phyloP scores from a whole-genome alignment of 495 filamentous ascomycete species.

The Penicillium manginii region DNA sequence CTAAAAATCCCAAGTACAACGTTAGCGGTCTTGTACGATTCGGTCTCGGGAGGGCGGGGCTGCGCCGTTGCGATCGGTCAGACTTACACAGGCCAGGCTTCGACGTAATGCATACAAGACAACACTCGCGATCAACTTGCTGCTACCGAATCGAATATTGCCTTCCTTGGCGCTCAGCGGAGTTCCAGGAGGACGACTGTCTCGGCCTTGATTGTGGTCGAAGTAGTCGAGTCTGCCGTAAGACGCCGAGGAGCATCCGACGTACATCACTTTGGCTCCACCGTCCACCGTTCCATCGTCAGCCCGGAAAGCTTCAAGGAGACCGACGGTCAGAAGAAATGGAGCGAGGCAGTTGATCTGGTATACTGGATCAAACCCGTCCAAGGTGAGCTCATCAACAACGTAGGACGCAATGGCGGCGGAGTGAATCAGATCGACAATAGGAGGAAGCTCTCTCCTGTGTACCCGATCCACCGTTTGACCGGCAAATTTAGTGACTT shows the following conservation, averaged over 20 bases:
- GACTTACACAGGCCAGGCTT: conserved; percentile 42
- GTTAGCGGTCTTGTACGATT: background rate
- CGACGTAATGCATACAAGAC: conserved; percentile 48
- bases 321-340: conserved; percentile 44
- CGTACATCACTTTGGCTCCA: conserved; percentile 44
- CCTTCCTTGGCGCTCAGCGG: conserved; percentile 38
- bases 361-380: conserved; percentile 46
- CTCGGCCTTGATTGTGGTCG: conserved; percentile 25
- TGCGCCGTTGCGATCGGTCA: conserved; percentile 7
- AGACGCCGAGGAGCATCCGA: conserved; percentile 42
- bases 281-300: conserved; percentile 39
- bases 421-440: conserved; percentile 42
- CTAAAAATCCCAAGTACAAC: conserved; percentile 15
- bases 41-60: too few species aligned
- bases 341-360: conserved; percentile 47
- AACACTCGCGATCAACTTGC: conserved; percentile 44
- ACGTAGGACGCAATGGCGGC: conserved; percentile 44
- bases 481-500: conserved; percentile 36
- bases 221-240: conserved; percentile 44
- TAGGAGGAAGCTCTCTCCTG: conserved; percentile 42
- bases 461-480: conserved; percentile 42
- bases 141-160: conserved; percentile 42
- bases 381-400: conserved; percentile 38
- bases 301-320: conserved; percentile 47
- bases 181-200: conserved; percentile 26